phyloP scores from a whole-genome alignment of 805 yeast genomes.

The Torulaspora delbrueckii region DNA sequence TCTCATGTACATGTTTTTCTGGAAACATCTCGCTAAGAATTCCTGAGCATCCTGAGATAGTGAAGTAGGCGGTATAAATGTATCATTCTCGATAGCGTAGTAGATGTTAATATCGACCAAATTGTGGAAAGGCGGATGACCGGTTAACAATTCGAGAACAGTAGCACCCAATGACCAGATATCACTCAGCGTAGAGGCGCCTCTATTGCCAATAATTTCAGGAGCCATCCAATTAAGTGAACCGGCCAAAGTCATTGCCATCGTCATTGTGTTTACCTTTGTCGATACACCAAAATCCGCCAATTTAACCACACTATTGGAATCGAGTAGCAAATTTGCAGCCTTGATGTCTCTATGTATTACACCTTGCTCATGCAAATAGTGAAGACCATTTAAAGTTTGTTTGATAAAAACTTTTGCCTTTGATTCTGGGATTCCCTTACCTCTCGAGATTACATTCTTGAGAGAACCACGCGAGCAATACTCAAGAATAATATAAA shows the following conservation, averaged over 20 bases:
- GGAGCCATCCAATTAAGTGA: slow-evolving; percentile 99
- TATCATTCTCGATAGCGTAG: slow-evolving; percentile 39
- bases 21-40: slow-evolving; percentile 66
- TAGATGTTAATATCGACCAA: slow-evolving; percentile 35
- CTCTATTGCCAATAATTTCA: slow-evolving; percentile 79
- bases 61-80: slow-evolving; percentile 34
- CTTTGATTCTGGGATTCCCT: slow-evolving; percentile 52
- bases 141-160: slow-evolving; percentile 77
- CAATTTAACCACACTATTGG: slow-evolving; percentile 69
- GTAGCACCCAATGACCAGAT: slow-evolving; percentile 97
- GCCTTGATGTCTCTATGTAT: slow-evolving; percentile 94
- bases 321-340: slow-evolving; percentile 75
- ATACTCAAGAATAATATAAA: slow-evolving; percentile 75
- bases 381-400: slow-evolving; percentile 64
- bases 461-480: slow-evolving; percentile 66
- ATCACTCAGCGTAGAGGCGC: slow-evolving; percentile 84
- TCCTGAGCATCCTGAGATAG: slow-evolving; percentile 51
- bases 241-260: slow-evolving; percentile 60
- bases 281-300: slow-evolving; percentile 98
- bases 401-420: slow-evolving; percentile 61
- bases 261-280: slow-evolving; percentile 55
- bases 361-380: slow-evolving; percentile 69
- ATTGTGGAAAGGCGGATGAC: slow-evolving; percentile 81
- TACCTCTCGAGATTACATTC: slow-evolving; percentile 32
- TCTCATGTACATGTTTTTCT: slow-evolving; percentile 61